These are phyloP conservation scores for Juglanconis sp. DNA, from an alignment of 2,329 filamentous ascomycete species.

Conservation along the genomic window DNA sequence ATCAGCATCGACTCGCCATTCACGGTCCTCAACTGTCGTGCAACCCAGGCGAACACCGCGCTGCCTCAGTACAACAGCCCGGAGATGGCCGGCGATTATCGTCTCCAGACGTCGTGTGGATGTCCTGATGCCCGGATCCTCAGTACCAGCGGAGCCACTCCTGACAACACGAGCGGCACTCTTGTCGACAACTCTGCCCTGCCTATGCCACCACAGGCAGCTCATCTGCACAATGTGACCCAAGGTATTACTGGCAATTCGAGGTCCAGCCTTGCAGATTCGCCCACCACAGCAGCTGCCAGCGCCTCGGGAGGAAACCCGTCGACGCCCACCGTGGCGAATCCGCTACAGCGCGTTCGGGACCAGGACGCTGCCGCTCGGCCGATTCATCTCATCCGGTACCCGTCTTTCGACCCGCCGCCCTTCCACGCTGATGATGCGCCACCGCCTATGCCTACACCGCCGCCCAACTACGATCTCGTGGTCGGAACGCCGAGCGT, in stretches of 20 bases:
- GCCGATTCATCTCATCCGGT: slow-evolving; percentile 80
- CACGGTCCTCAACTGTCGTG: slow-evolving; percentile 86
- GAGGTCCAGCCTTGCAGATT: not conserved
- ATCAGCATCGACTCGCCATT: slow-evolving; percentile 96
- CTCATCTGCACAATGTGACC: slow-evolving; percentile 42
- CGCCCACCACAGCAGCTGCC: slow-evolving; percentile 18
- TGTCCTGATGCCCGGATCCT: slow-evolving; percentile 48
- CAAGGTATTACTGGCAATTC: slow-evolving; percentile 17
- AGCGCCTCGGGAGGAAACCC: slow-evolving; percentile 17
- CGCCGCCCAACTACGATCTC: slow-evolving; percentile 79
- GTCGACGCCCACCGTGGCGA: slow-evolving; percentile 25
- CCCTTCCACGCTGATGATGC: slow-evolving; percentile 79
- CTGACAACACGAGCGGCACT: slow-evolving; percentile 58
- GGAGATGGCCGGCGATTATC: slow-evolving; percentile 50
- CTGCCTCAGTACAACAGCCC: slow-evolving; percentile 70
- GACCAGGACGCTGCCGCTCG: slow-evolving; percentile 43
- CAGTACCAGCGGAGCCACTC: slow-evolving; percentile 54
- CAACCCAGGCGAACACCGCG: slow-evolving; percentile 85
- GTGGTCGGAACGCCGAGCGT: slow-evolving; percentile 69
- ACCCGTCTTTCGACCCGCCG: slow-evolving; percentile 84
- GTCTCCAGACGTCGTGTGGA: slow-evolving; percentile 48
- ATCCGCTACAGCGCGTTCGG: slow-evolving; percentile 33
- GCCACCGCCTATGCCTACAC: slow-evolving; percentile 66
- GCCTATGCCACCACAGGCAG: slow-evolving; percentile 53
- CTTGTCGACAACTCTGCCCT: slow-evolving; percentile 38